Percentiles rank a stretch among this genome's conserved stretches.
These are phyloP conservation scores for Psilocybe tampanensis DNA, from an alignment of 768 basidiomycete genomes.

Conservation along the genomic window DNA sequence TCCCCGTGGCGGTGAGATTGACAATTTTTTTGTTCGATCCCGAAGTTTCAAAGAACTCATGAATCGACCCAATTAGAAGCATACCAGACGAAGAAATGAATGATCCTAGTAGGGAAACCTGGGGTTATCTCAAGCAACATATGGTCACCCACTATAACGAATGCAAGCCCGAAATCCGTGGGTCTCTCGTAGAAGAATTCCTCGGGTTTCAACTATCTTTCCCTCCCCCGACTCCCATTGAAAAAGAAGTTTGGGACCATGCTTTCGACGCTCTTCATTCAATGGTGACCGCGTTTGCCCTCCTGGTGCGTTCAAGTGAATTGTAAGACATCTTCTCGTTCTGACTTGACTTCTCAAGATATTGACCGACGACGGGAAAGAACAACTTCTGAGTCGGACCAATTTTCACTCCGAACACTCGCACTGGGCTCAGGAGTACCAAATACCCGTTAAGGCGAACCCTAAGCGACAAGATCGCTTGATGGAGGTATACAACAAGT, in stretches of 20 bases:
- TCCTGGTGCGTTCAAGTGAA: neutral
- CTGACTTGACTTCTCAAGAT: neutral
- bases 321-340: neutral
- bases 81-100: no score
- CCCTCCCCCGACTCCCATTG: neutral
- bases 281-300: conserved; percentile 12
- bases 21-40: neutral
- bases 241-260: conserved; percentile 5
- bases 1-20: conserved; percentile 5
- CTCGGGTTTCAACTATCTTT: neutral
- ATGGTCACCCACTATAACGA: conserved; percentile 7
- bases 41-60: neutral
- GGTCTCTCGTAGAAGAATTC: conserved; percentile 1
- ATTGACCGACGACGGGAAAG: neutral
- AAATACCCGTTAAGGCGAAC: neutral
- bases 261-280: conserved; percentile 11
- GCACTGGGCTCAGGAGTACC: conserved; percentile 12
- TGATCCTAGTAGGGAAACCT: conserved; percentile 5
- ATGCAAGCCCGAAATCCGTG: neutral
- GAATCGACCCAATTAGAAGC: neutral
- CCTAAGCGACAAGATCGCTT: neutral
- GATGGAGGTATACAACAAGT: conserved; percentile 3
- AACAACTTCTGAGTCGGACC: conserved; percentile 4
- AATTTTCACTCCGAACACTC: conserved; percentile 18
- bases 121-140: conserved; percentile 19